These are phyloP conservation scores for Sisymbrium altissimum DNA, from an alignment of 345 rosid genomes.

Conservation along the genomic window DNA sequence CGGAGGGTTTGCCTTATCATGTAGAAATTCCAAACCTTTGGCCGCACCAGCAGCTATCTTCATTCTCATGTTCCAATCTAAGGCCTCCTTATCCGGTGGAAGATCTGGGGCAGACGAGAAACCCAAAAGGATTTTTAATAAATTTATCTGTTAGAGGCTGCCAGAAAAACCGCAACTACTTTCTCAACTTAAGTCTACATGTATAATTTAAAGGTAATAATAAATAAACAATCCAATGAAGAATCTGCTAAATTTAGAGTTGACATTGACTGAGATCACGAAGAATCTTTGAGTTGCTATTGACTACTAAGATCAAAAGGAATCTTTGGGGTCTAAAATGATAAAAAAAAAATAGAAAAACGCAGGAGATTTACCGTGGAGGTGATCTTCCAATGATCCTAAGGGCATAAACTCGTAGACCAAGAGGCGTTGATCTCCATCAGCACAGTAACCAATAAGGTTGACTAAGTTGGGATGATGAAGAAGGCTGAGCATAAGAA, in stretches of 20 bases:
- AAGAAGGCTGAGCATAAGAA: constrained; percentile 98
- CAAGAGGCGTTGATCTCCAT: constrained; percentile 98
- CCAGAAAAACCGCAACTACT: constrained; percentile 2
- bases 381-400: constrained; percentile 98
- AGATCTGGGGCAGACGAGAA: constrained; percentile 47
- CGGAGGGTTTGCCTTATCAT: constrained; percentile 92
- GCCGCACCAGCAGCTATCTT: constrained; percentile 99
- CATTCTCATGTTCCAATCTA: constrained; percentile 97
- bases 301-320: constrained; percentile 15
- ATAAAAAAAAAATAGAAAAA: neutral
- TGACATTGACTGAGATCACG: constrained; percentile 28
- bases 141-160: neutral
- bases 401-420: constrained; percentile 96
- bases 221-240: constrained; percentile 11
- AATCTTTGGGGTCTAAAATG: neutral
- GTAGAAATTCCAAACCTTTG: constrained; percentile 89
- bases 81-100: constrained; percentile 86
- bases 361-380: constrained; percentile 62
- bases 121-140: neutral
- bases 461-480: constrained; percentile 95
- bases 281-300: constrained; percentile 10
- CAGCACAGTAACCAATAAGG: constrained; percentile 98
- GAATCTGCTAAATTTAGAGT: constrained; percentile 21
- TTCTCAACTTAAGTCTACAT: constrained; percentile 4
- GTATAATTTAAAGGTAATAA: neutral